Base-by-base conservation (phyloP, 768 basidiomycete genomes). In the Dictyophora rubrovolvata region DNA sequence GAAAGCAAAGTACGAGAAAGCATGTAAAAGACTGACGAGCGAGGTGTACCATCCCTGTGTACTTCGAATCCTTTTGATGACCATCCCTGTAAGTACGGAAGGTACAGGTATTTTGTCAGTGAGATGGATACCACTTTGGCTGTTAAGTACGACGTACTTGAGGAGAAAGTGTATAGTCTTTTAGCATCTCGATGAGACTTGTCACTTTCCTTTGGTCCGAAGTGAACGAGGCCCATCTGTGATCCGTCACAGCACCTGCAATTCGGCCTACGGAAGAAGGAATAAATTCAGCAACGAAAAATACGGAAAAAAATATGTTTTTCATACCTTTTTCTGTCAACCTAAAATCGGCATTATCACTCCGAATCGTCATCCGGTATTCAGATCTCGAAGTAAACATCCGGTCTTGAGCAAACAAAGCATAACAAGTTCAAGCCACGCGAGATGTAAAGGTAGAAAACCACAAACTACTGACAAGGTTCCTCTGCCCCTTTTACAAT, bases 311-410 rank as follows among this genome's bases (percentile, higher is more conserved):
- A 50, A 37, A 23, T 7, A 7, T 28, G 7, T 2, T 7, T 28
- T 42, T 64, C 67, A 46, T 42, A 79, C 89, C 92, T 70, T 84
- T 84, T 65, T 81, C 80, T 0, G 93, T 94, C 60, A 95, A 71
- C 50, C 93, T 78, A 54, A 84, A 52, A 71, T 95, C 93, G 2
- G 93, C 93, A 63, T 95, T 95, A 70, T 95, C 93, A 54, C 87
- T 85, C 54, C 93, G 77, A 48, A 94, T 79, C 0, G 85, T 85
- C 82, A 95, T 85, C 21, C 93, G 83, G 67, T 92, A 95, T 65
- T 95, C 93, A 16, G 88, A 90, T 37, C 93, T 79, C 16, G 88
- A 87, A 0, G 93, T 94, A 69, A 95, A 94, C 89, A 94, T 93
- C 23, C 92, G 87, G 64, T 94, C 90, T 93, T 65, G 48, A 47